Base-by-base conservation (phyloP, 495 filamentous ascomycete species). In the Cercophora samala region DNA sequence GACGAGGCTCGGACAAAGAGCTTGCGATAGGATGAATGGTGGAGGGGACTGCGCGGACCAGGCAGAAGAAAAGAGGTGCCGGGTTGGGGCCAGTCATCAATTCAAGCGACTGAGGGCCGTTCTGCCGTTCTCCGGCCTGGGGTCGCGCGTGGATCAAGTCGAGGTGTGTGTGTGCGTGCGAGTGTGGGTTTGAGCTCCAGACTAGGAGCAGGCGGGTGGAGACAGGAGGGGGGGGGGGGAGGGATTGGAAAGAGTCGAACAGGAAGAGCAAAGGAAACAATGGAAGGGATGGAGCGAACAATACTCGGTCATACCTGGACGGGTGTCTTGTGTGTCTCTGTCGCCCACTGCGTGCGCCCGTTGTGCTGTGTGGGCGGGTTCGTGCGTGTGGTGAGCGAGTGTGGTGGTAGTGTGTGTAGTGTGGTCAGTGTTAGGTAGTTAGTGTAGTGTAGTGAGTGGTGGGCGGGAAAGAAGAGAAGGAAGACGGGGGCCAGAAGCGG, bases 71-170 rank as follows among this genome's bases (percentile, higher is more conserved):
- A 46, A 21, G 29, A 64, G 63, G 69, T 68, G 53, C 26, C 63
- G 58, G 60, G 15, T 46, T 65, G 67, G 68, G 54, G 61, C n/a
- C n/a, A n/a, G n/a, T 69, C 66, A 62, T 73, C 68, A 67, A 74
- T 70, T 65, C 59, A 58, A 66, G 62, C 70, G 60, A 64, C 64
- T 54, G 66, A 29, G 65, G 53, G 32, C 26, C 60, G 26, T n/a
- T n/a, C n/a, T n/a, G n/a, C n/a, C n/a, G n/a, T n/a, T n/a, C n/a
- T n/a, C n/a, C 32, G 60, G 60, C 60, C 58, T 53, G 21, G 46
- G 63, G 58, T 65, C 59, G 37, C 37, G 63, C 51, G 66, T 68
- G 66, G 66, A 68, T 59, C 65, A 53, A 63, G 54, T 46, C 52
- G 52, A 52, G 19, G 26, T 42, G 55, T 8, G 15, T 56, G 53